phyloP scores from a whole-genome alignment of 2,329 filamentous ascomycete species.

The Trichoderma afroharzianum region DNA sequence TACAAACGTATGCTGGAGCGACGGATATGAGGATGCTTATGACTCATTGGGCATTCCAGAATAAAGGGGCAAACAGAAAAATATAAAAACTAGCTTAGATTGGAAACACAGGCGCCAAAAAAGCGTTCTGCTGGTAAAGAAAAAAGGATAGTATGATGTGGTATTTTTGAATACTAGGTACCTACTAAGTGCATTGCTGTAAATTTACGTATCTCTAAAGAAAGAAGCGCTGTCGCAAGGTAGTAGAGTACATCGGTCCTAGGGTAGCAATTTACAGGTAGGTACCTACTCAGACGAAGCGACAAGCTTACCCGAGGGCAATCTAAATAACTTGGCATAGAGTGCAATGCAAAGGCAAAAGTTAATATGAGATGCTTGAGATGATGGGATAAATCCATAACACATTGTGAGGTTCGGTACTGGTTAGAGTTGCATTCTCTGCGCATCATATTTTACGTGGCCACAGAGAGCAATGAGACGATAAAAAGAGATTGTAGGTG shows the following conservation, averaged over 20 bases:
- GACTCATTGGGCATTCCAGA: fast-evolving
- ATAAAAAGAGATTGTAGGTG: not conserved
- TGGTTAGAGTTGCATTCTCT: not conserved
- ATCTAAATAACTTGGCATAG: not conserved
- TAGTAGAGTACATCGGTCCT: not conserved
- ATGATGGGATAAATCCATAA: not conserved
- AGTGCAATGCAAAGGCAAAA: too few relatives aligned
- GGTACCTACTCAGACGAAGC: not conserved
- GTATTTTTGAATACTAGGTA: too few relatives aligned
- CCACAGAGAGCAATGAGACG: not conserved
- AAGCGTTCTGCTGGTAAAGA: not conserved
- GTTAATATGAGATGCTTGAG: too few relatives aligned
- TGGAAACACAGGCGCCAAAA: not conserved
- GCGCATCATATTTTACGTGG: not conserved
- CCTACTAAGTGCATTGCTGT: fast-evolving
- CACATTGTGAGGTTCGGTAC: not conserved
- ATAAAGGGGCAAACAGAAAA: not conserved
- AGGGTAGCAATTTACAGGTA: not conserved
- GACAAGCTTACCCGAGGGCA: not conserved
- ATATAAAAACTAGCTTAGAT: not conserved
- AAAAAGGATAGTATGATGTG: not conserved
- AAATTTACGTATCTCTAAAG: not conserved
- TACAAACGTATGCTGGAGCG: not conserved
- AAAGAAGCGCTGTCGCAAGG: not conserved
- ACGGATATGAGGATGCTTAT: not conserved